Evolutionary conservation across 179 eudicot genomes (phyloP).

Genomic region (Corrigiola litoralis): DNA sequence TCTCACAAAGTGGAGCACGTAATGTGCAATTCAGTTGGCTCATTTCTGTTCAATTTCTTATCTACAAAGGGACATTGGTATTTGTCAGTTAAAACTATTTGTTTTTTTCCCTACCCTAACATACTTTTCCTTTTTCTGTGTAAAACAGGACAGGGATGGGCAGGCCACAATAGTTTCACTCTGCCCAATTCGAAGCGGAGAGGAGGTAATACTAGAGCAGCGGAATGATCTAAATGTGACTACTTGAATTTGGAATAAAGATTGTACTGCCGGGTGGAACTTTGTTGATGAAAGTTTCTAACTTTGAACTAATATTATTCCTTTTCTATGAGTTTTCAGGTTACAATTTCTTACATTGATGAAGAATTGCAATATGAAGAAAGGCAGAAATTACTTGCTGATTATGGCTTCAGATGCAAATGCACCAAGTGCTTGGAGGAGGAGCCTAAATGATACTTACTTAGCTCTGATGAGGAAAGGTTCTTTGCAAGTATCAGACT

Average conservation of each 20-base stretch:
- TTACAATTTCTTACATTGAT: constrained; percentile 86
- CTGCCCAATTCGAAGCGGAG: constrained; percentile 54
- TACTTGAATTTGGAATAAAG: background rate
- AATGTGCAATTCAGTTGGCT: too few species aligned
- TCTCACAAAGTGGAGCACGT: too few species aligned
- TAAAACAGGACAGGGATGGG: constrained; percentile 79
- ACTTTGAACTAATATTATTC: background rate
- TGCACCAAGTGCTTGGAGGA: constrained; percentile 74
- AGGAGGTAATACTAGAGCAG: constrained; percentile 49
- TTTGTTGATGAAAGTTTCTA: background rate
- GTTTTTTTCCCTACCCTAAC: background rate
- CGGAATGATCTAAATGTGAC: background rate
- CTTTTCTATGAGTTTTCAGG: constrained; percentile 35
- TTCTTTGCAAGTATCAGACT: too few species aligned
- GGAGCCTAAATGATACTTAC: constrained; percentile 22
- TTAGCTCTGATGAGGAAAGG: too few species aligned
- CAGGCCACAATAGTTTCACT: constrained; percentile 72
- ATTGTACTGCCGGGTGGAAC: background rate
- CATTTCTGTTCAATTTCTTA: background rate
- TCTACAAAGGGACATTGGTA: background rate
- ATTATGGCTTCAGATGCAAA: constrained; percentile 81
- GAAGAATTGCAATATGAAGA: constrained; percentile 77
- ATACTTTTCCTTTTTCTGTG: background rate
- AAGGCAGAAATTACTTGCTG: constrained; percentile 71
- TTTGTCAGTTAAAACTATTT: background rate